These are phyloP conservation scores for Dendrobium huoshanense DNA, from an alignment of 106 monocot species.

Conservation along the genomic window DNA sequence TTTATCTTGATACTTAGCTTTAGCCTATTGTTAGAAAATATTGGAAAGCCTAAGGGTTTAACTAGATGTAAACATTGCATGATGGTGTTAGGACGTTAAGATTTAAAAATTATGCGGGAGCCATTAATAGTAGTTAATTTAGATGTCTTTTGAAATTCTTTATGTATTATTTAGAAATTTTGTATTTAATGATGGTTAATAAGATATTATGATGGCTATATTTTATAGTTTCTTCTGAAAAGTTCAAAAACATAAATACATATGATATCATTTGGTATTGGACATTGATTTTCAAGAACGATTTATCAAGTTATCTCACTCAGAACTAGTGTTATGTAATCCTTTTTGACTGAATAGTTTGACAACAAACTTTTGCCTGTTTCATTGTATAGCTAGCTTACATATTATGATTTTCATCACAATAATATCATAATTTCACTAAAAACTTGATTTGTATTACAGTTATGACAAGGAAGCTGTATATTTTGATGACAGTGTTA, in stretches of 20 bases:
- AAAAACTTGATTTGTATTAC: constrained; percentile 8
- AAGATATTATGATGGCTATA: not conserved
- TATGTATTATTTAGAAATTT: not conserved
- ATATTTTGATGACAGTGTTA: constrained; percentile 94
- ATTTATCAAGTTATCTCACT: not conserved
- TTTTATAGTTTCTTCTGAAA: too few species aligned
- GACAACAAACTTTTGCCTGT: not conserved
- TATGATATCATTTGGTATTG: not conserved
- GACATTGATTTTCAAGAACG: too few species aligned
- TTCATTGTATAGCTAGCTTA: not conserved
- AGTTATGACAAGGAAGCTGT: constrained; percentile 80
- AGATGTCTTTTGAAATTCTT: too few species aligned
- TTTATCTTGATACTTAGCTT: too few species aligned
- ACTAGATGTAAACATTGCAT: too few species aligned
- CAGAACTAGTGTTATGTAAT: not conserved
- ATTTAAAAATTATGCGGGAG: too few species aligned
- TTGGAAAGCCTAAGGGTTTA: too few species aligned
- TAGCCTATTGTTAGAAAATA: too few species aligned
- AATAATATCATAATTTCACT: not conserved
- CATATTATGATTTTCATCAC: not conserved
- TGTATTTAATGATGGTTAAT: not conserved
- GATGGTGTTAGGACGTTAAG: too few species aligned
- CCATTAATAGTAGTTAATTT: too few species aligned
- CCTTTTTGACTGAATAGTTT: not conserved
- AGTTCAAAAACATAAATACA: too few species aligned